Conservation (phyloP, 257 asterid genomes). For the Scutellaria galericulata region DNA sequence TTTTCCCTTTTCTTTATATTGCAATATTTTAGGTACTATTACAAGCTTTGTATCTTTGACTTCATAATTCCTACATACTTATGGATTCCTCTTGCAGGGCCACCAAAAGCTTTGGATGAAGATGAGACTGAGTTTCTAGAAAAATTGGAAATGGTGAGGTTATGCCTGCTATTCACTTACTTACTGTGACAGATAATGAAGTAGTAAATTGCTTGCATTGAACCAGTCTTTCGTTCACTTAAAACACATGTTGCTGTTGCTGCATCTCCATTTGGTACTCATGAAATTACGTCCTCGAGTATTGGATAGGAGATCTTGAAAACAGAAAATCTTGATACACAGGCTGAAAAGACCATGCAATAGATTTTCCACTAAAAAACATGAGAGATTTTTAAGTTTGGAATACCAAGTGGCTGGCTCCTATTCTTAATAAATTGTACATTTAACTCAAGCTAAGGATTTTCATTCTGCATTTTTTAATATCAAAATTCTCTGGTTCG, state of each 20-base stretch:
- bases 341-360: not conserved
- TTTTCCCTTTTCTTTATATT: conserved; percentile 16
- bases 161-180: conserved; percentile 25
- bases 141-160: conserved; percentile 69
- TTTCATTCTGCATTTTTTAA: not conserved
- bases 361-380: conserved; percentile 5
- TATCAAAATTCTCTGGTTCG: not conserved
- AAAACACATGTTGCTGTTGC: not conserved
- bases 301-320: conserved; percentile 15
- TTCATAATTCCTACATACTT: conserved; percentile 3
- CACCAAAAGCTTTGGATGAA: conserved; percentile 98
- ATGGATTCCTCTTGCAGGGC: conserved; percentile 57
- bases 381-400: conserved; percentile 17
- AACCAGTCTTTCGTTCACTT: conserved; percentile 21
- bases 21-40: conserved; percentile 4
- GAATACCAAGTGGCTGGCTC: not conserved
- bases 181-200: conserved; percentile 10
- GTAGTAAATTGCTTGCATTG: conserved; percentile 15
- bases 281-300: not conserved
- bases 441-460: not conserved
- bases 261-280: conserved; percentile 21
- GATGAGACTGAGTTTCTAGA: conserved; percentile 97
- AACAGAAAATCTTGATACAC: not conserved
- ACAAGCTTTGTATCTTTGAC: conserved; percentile 13
- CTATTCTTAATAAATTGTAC: not conserved